These are phyloP conservation scores for Leccinum solheimii DNA, from an alignment of 1,284 basidiomycete genomes.

Conservation along the genomic window DNA sequence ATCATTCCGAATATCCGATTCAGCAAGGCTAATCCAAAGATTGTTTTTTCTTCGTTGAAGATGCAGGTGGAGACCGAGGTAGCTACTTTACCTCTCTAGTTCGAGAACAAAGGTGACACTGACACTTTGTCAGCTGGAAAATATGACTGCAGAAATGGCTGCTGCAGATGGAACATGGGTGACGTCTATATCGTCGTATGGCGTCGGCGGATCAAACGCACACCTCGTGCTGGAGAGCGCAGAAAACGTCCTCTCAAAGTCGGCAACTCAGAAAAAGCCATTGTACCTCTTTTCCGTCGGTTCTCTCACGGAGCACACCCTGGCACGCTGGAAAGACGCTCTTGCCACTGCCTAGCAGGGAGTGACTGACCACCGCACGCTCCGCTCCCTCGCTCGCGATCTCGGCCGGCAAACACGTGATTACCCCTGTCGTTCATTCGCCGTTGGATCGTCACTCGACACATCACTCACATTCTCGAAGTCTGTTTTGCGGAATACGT, in stretches of 20 bases:
- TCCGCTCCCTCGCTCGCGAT: slow-evolving; percentile 29
- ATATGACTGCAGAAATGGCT: slow-evolving; percentile 26
- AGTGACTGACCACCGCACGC: slow-evolving; percentile 19
- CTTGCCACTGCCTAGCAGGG: slow-evolving; percentile 17
- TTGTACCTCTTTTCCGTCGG: slow-evolving; percentile 29
- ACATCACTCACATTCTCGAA: slow-evolving; percentile 27
- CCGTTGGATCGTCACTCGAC: slow-evolving; percentile 24
- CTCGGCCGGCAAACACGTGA: slow-evolving; percentile 30
- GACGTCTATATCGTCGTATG: slow-evolving; percentile 31
- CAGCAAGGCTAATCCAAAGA: slow-evolving; percentile 28
- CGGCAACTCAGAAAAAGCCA: slow-evolving; percentile 8
- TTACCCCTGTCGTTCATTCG: slow-evolving; percentile 26
- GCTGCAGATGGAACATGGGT: slow-evolving; percentile 28
- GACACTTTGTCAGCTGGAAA: slow-evolving; percentile 20
- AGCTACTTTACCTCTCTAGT: neutral
- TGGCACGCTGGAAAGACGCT: slow-evolving; percentile 28
- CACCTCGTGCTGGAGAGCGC: slow-evolving; percentile 29
- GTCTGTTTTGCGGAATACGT: slow-evolving; percentile 24
- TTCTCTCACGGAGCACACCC: slow-evolving; percentile 25
- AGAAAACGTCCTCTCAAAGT: slow-evolving; percentile 13
- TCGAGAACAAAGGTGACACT: neutral
- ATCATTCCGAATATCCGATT: slow-evolving; percentile 32
- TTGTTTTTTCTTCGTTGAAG: slow-evolving; percentile 25
- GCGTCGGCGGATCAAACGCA: slow-evolving; percentile 30
- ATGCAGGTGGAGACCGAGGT: slow-evolving; percentile 31